These are phyloP conservation scores for Emericellopsis cladophorae DNA, from an alignment of 2,329 filamentous ascomycete species.

Conservation along the genomic window DNA sequence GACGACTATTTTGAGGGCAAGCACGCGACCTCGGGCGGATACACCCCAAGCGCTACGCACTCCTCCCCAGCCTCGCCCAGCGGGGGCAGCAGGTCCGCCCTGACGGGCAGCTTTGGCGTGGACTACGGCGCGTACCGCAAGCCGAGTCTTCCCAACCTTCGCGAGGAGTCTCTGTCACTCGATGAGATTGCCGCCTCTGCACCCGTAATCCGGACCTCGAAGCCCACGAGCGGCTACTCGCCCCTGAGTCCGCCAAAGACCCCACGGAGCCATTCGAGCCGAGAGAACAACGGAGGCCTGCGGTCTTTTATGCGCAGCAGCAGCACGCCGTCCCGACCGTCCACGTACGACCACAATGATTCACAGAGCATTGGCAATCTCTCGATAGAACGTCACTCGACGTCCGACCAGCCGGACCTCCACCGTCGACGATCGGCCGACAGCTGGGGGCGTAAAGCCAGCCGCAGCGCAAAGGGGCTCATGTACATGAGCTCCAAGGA, in stretches of 20 bases:
- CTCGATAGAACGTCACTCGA: slow-evolving; percentile 45
- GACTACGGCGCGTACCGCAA: slow-evolving; percentile 57
- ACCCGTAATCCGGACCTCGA: slow-evolving; percentile 70
- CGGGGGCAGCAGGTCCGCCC: background rate
- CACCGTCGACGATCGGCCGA: slow-evolving; percentile 42
- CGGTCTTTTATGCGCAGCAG: slow-evolving; percentile 46
- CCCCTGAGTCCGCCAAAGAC: slow-evolving; percentile 46
- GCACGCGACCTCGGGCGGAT: slow-evolving; percentile 23
- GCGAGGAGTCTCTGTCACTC: slow-evolving; percentile 30
- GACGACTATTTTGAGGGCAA: slow-evolving; percentile 54
- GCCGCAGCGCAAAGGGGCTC: slow-evolving; percentile 41
- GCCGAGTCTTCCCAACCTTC: slow-evolving; percentile 34
- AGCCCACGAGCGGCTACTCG: slow-evolving; percentile 66
- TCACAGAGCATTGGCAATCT: slow-evolving; percentile 50
- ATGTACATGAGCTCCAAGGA: slow-evolving; percentile 68
- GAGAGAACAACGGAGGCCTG: slow-evolving; percentile 38
- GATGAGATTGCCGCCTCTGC: slow-evolving; percentile 50
- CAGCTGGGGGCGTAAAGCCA: slow-evolving; percentile 46
- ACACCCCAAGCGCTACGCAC: slow-evolving; percentile 10
- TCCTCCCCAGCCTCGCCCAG: slow-evolving; percentile 5
- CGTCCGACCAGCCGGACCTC: slow-evolving; percentile 35
- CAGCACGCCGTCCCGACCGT: slow-evolving; percentile 35
- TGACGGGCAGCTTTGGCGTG: slow-evolving; percentile 48
- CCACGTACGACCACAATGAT: slow-evolving; percentile 44
- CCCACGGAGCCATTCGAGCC: slow-evolving; percentile 34